phyloP scores from a whole-genome alignment of 164 flowering plant species.

The Nelumbo lutea region DNA sequence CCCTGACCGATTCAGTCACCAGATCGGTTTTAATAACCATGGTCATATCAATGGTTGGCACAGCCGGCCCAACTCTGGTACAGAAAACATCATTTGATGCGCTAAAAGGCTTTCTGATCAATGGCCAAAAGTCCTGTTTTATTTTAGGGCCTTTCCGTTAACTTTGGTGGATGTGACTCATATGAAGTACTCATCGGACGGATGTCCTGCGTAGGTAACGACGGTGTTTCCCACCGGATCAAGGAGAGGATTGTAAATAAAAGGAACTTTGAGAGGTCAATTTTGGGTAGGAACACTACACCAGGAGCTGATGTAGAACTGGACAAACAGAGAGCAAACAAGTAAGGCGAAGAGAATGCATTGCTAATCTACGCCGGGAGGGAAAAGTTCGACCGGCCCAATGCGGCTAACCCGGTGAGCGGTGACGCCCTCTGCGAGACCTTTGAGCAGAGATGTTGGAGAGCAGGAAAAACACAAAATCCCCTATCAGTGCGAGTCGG shows the following conservation, averaged over 20 bases:
- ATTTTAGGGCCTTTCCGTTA: constrained; percentile 14
- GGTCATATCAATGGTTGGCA: constrained; percentile 40
- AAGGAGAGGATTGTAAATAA: constrained; percentile 29
- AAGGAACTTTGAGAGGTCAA: constrained; percentile 29
- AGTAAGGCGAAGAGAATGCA: constrained; percentile 5
- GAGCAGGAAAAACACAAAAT: constrained; percentile 23
- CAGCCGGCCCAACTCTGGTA: constrained; percentile 30
- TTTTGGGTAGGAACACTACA: constrained; percentile 21
- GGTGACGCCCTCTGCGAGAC: constrained; percentile 9
- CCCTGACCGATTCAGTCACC: too few relatives aligned
- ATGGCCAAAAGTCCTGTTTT: constrained; percentile 16
- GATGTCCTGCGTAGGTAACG: constrained; percentile 4
- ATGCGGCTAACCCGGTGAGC: constrained; percentile 19
- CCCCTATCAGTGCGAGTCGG: constrained; percentile 12
- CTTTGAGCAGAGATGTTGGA: neutral
- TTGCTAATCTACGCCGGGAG: constrained; percentile 28
- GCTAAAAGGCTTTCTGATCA: constrained; percentile 21
- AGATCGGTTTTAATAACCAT: constrained; percentile 5
- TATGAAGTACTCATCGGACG: constrained; percentile 30
- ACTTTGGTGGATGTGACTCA: constrained; percentile 16
- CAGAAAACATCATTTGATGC: neutral
- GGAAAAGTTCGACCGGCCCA: constrained; percentile 27
- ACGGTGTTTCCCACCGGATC: constrained; percentile 16
- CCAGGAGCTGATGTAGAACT: constrained; percentile 30
- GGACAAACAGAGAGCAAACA: constrained; percentile 36